These are phyloP conservation scores for Lactifluus subvellereus DNA, from an alignment of 768 basidiomycete species.

Conservation along the genomic window DNA sequence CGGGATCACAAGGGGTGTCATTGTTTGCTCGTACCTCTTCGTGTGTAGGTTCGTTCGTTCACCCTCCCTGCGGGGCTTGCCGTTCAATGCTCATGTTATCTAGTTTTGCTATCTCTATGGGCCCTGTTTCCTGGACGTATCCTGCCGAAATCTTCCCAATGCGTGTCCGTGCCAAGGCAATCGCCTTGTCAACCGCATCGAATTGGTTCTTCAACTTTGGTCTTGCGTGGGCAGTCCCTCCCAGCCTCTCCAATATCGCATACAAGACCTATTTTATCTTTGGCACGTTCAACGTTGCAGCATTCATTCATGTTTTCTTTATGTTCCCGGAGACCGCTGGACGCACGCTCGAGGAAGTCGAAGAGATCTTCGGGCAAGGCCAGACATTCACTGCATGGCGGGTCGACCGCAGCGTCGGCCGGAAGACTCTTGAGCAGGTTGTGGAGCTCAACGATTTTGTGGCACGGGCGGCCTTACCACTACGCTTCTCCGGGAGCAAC, in stretches of 20 bases:
- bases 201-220: conserved; percentile 45
- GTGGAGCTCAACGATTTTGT: conserved; percentile 20
- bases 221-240: conserved; percentile 59
- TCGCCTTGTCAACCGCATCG: conserved; percentile 36
- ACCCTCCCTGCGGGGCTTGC: not conserved
- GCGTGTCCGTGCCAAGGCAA: conserved; percentile 39
- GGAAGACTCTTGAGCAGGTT: conserved; percentile 53
- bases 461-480: not conserved
- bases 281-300: conserved; percentile 69
- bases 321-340: conserved; percentile 77
- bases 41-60: conserved; percentile 45
- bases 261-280: conserved; percentile 78
- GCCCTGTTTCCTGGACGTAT: conserved; percentile 61
- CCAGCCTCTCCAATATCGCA: conserved; percentile 58
- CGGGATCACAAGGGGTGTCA: conserved; percentile 59
- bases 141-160: conserved; percentile 39
- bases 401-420: conserved; percentile 54
- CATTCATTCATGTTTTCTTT: conserved; percentile 66
- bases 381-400: conserved; percentile 69
- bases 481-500: not conserved
- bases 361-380: conserved; percentile 67
- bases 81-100: not conserved
- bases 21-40: conserved; percentile 72
- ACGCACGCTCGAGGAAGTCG: conserved; percentile 70
- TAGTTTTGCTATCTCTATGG: conserved; percentile 51